Percentiles rank a stretch among this genome's conserved stretches.
phyloP scores from a whole-genome alignment of 305 asterid genomes.

The Fraxinus sp. region DNA sequence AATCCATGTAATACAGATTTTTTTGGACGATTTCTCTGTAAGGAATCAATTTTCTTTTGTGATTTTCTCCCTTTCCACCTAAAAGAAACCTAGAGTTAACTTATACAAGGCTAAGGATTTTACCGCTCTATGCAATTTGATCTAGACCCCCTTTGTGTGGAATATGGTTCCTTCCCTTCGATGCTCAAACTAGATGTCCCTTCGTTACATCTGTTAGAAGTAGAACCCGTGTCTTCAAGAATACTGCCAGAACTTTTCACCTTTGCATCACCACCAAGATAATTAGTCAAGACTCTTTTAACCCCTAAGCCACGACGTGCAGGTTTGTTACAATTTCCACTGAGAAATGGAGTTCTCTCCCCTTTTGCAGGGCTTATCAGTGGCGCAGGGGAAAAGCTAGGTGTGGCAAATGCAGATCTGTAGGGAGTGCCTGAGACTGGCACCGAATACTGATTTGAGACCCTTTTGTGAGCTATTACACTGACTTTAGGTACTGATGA shows the following conservation, averaged over 20 bases:
- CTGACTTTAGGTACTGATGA: constrained; percentile 38
- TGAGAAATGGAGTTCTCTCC: constrained; percentile 51
- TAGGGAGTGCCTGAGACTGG: constrained; percentile 69
- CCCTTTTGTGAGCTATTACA: constrained; percentile 44
- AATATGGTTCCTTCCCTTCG: constrained; percentile 39
- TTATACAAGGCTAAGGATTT: constrained; percentile 19
- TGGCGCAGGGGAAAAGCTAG: constrained; percentile 60
- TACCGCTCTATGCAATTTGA: constrained; percentile 33
- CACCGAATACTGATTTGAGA: constrained; percentile 42
- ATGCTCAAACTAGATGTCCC: constrained; percentile 30
- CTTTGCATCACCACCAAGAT: constrained; percentile 63
- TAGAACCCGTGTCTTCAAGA: constrained; percentile 53
- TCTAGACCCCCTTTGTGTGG: constrained; percentile 35
- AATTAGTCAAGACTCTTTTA: constrained; percentile 66
- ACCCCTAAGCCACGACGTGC: constrained; percentile 75
- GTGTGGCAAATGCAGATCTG: constrained; percentile 55
- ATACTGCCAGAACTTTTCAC: constrained; percentile 39
- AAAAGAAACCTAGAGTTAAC: constrained; percentile 2
- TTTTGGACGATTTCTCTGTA: constrained; percentile 11
- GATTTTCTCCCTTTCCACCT: constrained; percentile 10
- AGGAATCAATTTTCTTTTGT: background rate
- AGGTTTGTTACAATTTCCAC: constrained; percentile 38
- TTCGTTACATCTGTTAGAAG: constrained; percentile 45
- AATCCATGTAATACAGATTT: constrained; percentile 5
- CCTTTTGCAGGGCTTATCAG: constrained; percentile 57